Evolutionary conservation across 495 filamentous ascomycete species (phyloP), one percentile per base, ranked within the genome.

Genomic region (Tuber borchii): DNA sequence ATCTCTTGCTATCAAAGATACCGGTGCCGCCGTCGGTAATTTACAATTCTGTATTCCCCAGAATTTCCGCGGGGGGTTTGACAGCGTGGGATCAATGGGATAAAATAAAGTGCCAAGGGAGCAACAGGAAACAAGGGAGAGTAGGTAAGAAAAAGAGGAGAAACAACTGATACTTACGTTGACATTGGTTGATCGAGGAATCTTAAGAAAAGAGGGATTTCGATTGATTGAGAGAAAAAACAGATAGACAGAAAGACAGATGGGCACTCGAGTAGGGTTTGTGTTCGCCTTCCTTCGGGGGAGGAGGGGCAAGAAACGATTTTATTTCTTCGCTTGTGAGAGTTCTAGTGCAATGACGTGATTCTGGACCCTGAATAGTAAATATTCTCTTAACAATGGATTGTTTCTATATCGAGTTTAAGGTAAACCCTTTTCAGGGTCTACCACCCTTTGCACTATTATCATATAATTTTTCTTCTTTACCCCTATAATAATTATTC

Each of bases 311-410:
- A 17, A 16, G n/a, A 65, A 65, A 31, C 56, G n/a, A 65, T 65
- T 65, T 65, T 65, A 65, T 65, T n/a, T 46, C 71, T 70, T 61
- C 71, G 22, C 42, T 45, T 45, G 72, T 45, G 51, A 40, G 43
- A 70, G 75, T 56, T 71, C 70, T 70, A 70, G 73, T 40, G 56
- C 43, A 79, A 79, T 79, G 78, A 79, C 78, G 78, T 79, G 78
- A 72, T 79, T 74, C 51, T 72, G 76, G 73, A 71, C 78, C 73
- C 77, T 79, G 76, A 46, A 73, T 17, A n/a, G 56, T 65, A 16
- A 65, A 65, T 65, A n/a, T 31, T 31, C n/a, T 31, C n/a, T 1
- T 1, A 31, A 65, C 56, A 65, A 65, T 65, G 56, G 10, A 65
- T 65, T 65, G 56, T 65, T 65, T 31, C 26, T 17, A 31, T 31